phyloP scores from a whole-genome alignment of 2,329 filamentous ascomycete genomes.

The Kalaharituber pfeilii region DNA sequence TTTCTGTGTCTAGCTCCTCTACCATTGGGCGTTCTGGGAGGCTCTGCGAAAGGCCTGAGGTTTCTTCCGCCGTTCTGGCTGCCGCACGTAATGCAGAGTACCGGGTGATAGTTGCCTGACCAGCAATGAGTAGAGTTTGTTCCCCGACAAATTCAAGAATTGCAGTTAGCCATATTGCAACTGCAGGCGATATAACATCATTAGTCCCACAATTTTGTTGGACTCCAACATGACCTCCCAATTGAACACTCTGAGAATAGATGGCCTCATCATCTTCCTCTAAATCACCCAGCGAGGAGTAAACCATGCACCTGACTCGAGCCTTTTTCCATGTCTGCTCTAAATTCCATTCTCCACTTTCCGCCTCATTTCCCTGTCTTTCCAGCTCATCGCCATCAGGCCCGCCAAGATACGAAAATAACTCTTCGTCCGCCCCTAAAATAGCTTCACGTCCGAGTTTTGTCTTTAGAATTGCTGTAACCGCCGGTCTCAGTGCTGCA shows the following conservation, averaged over 20 bases:
- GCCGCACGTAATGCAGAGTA: constrained; percentile 36
- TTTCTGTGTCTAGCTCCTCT: constrained; percentile 82
- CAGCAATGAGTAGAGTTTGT: constrained; percentile 70
- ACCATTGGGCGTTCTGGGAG: constrained; percentile 57
- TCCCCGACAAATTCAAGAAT: constrained; percentile 90
- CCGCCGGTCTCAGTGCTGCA: constrained; percentile 56
- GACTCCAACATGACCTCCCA: constrained; percentile 39
- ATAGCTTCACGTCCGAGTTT: constrained; percentile 76
- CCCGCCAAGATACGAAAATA: constrained; percentile 71
- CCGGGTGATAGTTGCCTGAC: constrained; percentile 62
- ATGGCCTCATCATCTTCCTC: constrained; percentile 95
- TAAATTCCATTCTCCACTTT: constrained; percentile 58
- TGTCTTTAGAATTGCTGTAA: constrained; percentile 72
- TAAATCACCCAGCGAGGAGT: constrained; percentile 87
- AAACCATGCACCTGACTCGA: constrained; percentile 89
- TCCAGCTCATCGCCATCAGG: constrained; percentile 51
- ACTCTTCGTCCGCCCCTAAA: constrained; percentile 64
- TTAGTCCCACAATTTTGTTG: constrained; percentile 29
- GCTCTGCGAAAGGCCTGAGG: constrained; percentile 32
- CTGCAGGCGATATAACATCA: constrained; percentile 66
- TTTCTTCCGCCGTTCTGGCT: constrained; percentile 21
- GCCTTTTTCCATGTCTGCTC: constrained; percentile 89
- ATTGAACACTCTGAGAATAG: constrained; percentile 63
- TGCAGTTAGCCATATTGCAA: constrained; percentile 89
- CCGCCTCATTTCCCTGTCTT: constrained; percentile 35